A percentile compares a stretch with the other conserved stretches of the same genome.
These are phyloP conservation scores for Hymenoscyphus fructigenus DNA, from an alignment of 2,329 filamentous ascomycete species.

Conservation along the genomic window DNA sequence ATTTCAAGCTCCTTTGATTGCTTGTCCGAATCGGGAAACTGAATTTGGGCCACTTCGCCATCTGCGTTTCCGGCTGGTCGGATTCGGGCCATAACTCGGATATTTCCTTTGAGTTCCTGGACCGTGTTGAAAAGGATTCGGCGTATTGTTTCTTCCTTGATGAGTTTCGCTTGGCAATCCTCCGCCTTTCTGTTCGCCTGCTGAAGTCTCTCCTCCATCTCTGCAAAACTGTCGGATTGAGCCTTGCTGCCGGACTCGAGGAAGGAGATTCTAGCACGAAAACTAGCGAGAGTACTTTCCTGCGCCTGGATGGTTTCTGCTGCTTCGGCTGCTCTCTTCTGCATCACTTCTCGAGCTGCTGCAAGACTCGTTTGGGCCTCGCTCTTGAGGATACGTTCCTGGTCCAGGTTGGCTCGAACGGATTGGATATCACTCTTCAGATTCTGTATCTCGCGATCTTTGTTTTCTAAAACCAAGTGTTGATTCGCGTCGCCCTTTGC, in stretches of 20 bases:
- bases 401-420: conserved; percentile 52
- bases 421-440: conserved; percentile 47
- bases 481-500: conserved; percentile 45
- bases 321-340: conserved; percentile 54
- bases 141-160: conserved; percentile 86
- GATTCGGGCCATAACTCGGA: conserved; percentile 95
- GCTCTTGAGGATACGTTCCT: conserved; percentile 54
- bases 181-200: conserved; percentile 71
- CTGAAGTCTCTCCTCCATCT: conserved; percentile 76
- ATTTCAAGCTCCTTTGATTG: conserved; percentile 87
- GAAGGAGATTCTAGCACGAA: conserved; percentile 82
- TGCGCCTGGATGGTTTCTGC: conserved; percentile 63
- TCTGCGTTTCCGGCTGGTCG: conserved; percentile 59
- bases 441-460: conserved; percentile 55
- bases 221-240: conserved; percentile 81
- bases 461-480: conserved; percentile 36
- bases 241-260: conserved; percentile 87
- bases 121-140: conserved; percentile 96
- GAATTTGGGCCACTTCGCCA: conserved; percentile 69
- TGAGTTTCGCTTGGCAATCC: conserved; percentile 74
- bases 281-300: conserved; percentile 71
- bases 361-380: conserved; percentile 48
- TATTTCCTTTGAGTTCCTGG: conserved; percentile 96
- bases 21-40: conserved; percentile 75
- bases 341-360: conserved; percentile 40